Conservation (phyloP, 345 rosid genomes). For the Eucalyptus camaldulensis region DNA sequence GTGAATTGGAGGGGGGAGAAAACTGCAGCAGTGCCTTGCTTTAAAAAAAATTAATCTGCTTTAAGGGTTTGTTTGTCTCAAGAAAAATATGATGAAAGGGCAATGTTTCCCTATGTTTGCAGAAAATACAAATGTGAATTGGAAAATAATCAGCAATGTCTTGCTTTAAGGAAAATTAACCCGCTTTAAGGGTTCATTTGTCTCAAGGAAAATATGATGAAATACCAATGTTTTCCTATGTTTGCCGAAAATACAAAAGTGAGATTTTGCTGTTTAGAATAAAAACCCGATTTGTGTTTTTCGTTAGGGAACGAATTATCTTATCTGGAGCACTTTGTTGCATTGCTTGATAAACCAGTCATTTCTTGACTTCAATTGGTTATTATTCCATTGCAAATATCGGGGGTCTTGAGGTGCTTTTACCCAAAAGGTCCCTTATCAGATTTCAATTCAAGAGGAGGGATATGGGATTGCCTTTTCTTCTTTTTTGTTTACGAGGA, state of each 20-base stretch:
- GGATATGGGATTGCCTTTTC: background rate
- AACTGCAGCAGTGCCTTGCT: background rate
- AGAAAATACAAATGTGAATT: background rate
- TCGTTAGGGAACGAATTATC: conserved; percentile 64
- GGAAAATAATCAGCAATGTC: no score
- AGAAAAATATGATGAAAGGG: no score
- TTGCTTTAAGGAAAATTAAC: no score
- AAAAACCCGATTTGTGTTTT: background rate
- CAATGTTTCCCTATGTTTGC: background rate
- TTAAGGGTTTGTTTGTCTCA: no score
- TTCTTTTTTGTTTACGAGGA: accelerated
- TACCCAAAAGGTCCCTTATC: background rate
- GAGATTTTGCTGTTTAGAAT: background rate
- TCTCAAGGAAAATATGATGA: no score
- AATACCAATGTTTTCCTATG: no score
- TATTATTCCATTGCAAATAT: background rate
- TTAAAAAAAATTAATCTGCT: no score
- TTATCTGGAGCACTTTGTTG: conserved; percentile 14
- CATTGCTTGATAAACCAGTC: background rate
- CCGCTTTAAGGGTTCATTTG: no score
- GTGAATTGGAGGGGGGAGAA: background rate
- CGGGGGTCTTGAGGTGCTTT: background rate
- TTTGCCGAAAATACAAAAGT: no score
- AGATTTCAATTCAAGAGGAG: background rate
- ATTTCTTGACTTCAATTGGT: background rate